Base-by-base conservation (phyloP, 1,284 basidiomycete species). In the Xanthoconium separans region DNA sequence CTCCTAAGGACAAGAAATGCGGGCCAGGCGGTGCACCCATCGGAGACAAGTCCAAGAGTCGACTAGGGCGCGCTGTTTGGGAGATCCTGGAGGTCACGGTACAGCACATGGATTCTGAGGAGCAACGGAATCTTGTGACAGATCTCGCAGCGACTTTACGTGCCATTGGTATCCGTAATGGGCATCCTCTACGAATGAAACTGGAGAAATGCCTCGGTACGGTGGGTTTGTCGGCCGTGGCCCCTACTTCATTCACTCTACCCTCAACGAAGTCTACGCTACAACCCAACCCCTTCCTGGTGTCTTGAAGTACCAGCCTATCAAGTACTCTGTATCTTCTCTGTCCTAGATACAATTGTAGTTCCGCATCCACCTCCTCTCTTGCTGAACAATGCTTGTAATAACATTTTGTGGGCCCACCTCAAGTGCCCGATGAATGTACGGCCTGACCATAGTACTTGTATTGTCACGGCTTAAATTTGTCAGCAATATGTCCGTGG, bases 21-120 rank as follows among this genome's bases (percentile, higher is more conserved):
- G 65, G 51, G 31, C 56, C 60, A 13, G 62, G 69, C 30, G 64
- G 66, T 37, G 63, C 64, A 24, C 61, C 66, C 8, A 40, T 58
- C 30, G 44, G 69, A 68, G 63, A 70, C 75, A 66, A 57, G 63
- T 56, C 69, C 2, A 85, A 82, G 66, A 82, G 85, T 37, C 78
- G 87, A 41, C 72, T 90, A 31, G 81, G 84, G 53, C 79, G 85
- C 11, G 81, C 83, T 15, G 80, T 85, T 44, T 85, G 83, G 63
- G 79, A 80, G 56, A 66, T 89, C 20, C 71, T 88, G 51, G 85
- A 86, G 61, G 75, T 75, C n/a, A n/a, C n/a, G n/a, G n/a, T n/a
- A 10, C 72, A 78, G 51, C 74, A 73, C 7, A 73, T 75, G 9
- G 73, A 76, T 37, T 72, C 75, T 54, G 76, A 79, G 54, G 80